Evolutionary conservation across 1,139 yeast genomes (phyloP), one percentile per base, ranked within the genome.

Genomic region (Blastobotrys indianensis): DNA sequence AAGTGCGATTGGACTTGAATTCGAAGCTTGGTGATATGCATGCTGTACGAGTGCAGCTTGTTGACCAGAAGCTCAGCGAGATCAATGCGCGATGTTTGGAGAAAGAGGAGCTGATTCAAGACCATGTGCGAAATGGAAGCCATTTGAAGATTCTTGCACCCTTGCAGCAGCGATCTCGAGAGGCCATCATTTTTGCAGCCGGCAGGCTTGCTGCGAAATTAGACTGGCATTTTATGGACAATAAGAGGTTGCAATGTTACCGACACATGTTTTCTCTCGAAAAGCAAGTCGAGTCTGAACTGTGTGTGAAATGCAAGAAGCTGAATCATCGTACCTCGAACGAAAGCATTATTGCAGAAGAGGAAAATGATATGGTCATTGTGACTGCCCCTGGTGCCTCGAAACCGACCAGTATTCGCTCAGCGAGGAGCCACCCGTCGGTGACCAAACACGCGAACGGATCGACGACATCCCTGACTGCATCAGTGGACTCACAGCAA

Each of bases 191-290:
- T 10, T 60, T 65, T 17, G 69, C 76, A 2, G 72, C 75, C 6
- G 73, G 74, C 34, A 65, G 71, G 45, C 58, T 76, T 47, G 67
- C 73, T n/a, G 70, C 76, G 15, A 71, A 74, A 51, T 58, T 79
- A 42, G 80, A 77, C 47, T 75, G 79, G 77, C 62, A 74, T 37
- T 72, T 78, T 69, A 72, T 72, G 51, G 82, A 79, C 48, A 61
- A 72, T 17, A 68, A 73, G 46, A 67, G 76, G 45, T 66, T 70
- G 35, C 59, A 62, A 25, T 67, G 71, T 32, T 75, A 75, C 58
- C 55, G 63, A 23, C 64, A 63, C 36, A 61, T 76, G 20, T 60
- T 77, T 47, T 58, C 59, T 28, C 58, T 61, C 47, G 70, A 67
- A 44, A 53, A 58, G 34, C 57, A 56, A 25, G 49, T 58, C 9